These are phyloP conservation scores for Aspergillus sclerotiicarbonarius DNA, from an alignment of 495 filamentous ascomycete species.

Conservation along the genomic window DNA sequence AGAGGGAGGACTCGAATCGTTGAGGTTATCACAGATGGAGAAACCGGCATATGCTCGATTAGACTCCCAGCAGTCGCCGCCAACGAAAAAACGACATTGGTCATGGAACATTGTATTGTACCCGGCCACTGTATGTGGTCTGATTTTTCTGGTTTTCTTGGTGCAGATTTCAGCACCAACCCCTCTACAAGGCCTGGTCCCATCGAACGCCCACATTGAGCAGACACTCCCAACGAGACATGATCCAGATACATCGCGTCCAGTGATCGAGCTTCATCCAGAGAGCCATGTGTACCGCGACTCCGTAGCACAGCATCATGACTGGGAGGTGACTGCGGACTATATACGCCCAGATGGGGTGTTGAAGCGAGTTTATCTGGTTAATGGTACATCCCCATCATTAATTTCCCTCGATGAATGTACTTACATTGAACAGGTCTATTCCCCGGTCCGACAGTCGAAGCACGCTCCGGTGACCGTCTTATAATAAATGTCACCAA, in stretches of 20 bases:
- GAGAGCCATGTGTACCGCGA: constrained; percentile 39
- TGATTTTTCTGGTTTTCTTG: constrained; percentile 22
- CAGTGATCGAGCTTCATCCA: constrained; percentile 34
- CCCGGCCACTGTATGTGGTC: constrained; percentile 15
- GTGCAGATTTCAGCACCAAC: not conserved
- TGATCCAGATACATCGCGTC: constrained; percentile 12
- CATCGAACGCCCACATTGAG: not conserved
- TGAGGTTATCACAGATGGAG: not conserved
- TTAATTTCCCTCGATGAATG: constrained; percentile 1
- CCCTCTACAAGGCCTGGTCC: not conserved
- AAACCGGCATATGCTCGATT: not conserved
- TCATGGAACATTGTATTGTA: constrained; percentile 13
- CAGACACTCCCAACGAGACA: not conserved
- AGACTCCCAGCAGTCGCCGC: not conserved
- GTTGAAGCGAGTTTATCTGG: constrained; percentile 35
- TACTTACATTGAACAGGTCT: constrained; percentile 20
- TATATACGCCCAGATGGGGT: constrained; percentile 43
- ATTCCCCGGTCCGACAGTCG: constrained; percentile 40
- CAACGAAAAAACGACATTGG: not conserved
- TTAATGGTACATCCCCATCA: constrained; percentile 28
- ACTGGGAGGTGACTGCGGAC: constrained; percentile 35
- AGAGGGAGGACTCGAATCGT: not conserved
- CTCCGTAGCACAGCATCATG: constrained; percentile 29
- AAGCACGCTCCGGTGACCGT: constrained; percentile 57
- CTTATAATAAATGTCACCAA: constrained; percentile 71